Base-by-base conservation (phyloP, 805 yeast species). In the Nakazawaea ishiwadae region DNA sequence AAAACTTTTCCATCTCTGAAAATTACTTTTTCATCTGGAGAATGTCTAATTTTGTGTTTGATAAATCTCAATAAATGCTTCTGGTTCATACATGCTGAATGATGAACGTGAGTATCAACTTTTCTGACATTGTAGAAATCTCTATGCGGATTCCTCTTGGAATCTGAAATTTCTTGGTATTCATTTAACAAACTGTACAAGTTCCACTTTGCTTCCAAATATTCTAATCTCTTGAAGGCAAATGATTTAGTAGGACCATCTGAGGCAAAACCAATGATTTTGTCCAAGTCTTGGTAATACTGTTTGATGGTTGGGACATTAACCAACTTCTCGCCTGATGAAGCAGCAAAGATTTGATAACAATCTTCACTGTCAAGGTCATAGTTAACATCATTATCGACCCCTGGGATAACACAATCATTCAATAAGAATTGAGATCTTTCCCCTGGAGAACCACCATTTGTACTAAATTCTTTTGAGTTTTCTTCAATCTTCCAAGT, bases 61-160 rank as follows among this genome's bases (percentile, higher is more conserved):
- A 93, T 93, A 61, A 87, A 93, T 54, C 99, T 81, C 50, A 93
- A 69, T 53, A 93, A 68, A 66, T 93, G 99, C 63, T 93, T 93
- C 65, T 93, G 99, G 56, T 95, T 95, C 98, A 95, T 95, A 62
- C 97, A 90, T 9, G 99, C 99, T 8, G 96, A 86, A 60, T 95
- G 99, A 60, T 93, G 99, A 53, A 93, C 96, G 71, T 93, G 99
- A 15, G 98, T 93, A 58, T 91, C 99, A 29, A 93, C 97, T 60
- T 91, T 91, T 66, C 98, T 79, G 33, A 89, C 96, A 55, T 91
- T 91, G 66, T 91, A 91, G 58, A 91, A 93, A 62, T 91, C 99
- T 61, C 99, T 80, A 60, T 93, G 99, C 4, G 98, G 98, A 50
- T 90, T 90, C 46, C 80, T 77, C 63, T 93, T 93, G 8, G 95